Base-by-base conservation (phyloP, 176 grass and related monocot genomes). In the Avena sativa region DNA sequence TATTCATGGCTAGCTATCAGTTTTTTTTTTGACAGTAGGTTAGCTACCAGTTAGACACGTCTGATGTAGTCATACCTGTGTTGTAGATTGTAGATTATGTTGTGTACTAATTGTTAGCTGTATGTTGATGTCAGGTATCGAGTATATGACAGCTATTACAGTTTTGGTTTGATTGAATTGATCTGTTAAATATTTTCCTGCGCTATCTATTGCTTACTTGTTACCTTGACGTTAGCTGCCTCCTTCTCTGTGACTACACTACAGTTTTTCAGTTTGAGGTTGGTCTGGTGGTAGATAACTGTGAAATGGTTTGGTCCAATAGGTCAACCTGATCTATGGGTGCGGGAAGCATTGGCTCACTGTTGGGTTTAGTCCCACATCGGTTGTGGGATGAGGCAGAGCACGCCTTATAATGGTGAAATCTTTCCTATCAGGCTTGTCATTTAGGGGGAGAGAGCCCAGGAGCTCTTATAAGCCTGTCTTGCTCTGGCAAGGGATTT, bases 31-130 rank as follows among this genome's bases (percentile, higher is more conserved):
- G 30, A 32, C 30, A 32, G 30, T 1, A 32, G 30, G 30, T 32
- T 36, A 65, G 62, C 62, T 65, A 30, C 23, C 20, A 23, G n/a
- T 62, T 43, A n/a, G 8, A 44, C 59, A 66, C 2, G 0, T 30
- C 2, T 71, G 19, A 66, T 50, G 17, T 52, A 17, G 14, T 15
- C 32, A 36, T 67, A 34, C 5, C n/a, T 34, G 1, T 74, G 58
- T 34, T 66, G 44, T 65, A 79, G 55, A 13, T 65, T 58, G 36
- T 49, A 71, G 52, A 20, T 83, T 83, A 70, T 15, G 52, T 12
- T 71, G 11, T 89, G 15, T 47, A 21, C 44, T 20, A 9, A 30
- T 61, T 44, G 19, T 71, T 79, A 19, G 12, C 14, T 12, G 10
- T 68, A 81, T 56, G 23, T 9, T 74, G 12, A 32, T 74, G 10